Evolutionary conservation across 2,329 filamentous ascomycete species (phyloP).

Genomic region (Furcasterigmium furcatum): DNA sequence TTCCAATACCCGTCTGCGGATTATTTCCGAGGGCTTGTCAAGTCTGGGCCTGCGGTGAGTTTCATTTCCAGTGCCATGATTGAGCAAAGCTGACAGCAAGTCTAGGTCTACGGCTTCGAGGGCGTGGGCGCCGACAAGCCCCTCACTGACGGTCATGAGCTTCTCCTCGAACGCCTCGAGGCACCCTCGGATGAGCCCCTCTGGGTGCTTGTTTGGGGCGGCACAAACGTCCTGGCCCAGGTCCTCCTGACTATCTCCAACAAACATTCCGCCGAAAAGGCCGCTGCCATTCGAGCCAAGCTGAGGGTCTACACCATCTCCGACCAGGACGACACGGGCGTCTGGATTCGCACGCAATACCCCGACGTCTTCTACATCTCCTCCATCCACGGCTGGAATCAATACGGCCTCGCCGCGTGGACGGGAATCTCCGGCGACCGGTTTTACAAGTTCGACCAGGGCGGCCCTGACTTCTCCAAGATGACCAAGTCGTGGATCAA

Average conservation of each 20-base stretch:
- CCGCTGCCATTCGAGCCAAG: conserved; percentile 31
- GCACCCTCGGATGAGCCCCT: conserved; percentile 31
- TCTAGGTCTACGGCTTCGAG: conserved; percentile 22
- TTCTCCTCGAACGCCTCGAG: conserved; percentile 29
- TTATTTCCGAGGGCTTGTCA: conserved; percentile 28
- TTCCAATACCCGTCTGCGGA: conserved; percentile 34
- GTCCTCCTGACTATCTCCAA: conserved; percentile 37
- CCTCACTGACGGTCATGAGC: conserved; percentile 31
- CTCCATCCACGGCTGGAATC: conserved; percentile 51
- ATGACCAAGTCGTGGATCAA: conserved; percentile 48
- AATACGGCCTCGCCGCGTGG: conserved; percentile 53
- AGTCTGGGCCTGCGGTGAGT: conserved; percentile 19
- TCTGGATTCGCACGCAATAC: conserved; percentile 50
- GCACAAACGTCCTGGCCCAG: conserved; percentile 47
- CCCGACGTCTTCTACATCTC: conserved; percentile 53
- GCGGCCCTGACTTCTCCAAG: conserved; percentile 20
- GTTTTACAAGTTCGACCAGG: conserved; percentile 2
- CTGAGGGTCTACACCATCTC: conserved; percentile 53
- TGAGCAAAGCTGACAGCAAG: background rate
- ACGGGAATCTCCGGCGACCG: conserved; percentile 41
- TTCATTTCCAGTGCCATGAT: background rate
- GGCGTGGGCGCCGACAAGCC: conserved; percentile 19
- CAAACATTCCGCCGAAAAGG: conserved; percentile 21
- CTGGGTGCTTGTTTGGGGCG: conserved; percentile 51
- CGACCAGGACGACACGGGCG: conserved; percentile 54